Evolutionary conservation across 495 filamentous ascomycete genomes (phyloP).

Genomic region (Melanomma pulvis-pyrius): DNA sequence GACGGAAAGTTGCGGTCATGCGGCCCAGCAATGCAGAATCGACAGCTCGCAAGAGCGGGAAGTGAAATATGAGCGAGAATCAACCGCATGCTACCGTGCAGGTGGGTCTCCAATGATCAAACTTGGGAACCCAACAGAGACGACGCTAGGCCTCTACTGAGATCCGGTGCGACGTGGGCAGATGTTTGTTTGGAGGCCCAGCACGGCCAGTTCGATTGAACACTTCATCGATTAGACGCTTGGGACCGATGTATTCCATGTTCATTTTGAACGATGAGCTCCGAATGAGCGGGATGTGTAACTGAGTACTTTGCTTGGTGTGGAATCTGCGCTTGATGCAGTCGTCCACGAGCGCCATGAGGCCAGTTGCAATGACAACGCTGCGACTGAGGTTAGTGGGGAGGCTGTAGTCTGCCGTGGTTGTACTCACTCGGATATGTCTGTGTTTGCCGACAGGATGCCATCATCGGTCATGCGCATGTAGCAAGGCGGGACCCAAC

Average conservation of each 20-base stretch:
- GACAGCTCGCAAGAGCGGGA: slow-evolving; percentile 18
- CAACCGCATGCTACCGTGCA: slow-evolving; percentile 11
- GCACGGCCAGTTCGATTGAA: slow-evolving; percentile 58
- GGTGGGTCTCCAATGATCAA: slow-evolving; percentile 11
- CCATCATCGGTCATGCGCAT: slow-evolving; percentile 81
- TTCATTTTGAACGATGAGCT: slow-evolving; percentile 62
- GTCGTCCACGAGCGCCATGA: slow-evolving; percentile 90
- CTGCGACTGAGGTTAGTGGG: slow-evolving; percentile 51
- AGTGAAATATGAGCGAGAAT: slow-evolving; percentile 35
- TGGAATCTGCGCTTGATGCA: slow-evolving; percentile 83
- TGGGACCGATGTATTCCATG: slow-evolving; percentile 70
- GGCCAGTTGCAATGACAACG: slow-evolving; percentile 84
- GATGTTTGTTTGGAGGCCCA: slow-evolving; percentile 22
- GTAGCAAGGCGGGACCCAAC: slow-evolving; percentile 87
- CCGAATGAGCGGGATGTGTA: slow-evolving; percentile 57
- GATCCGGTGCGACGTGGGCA: slow-evolving; percentile 16
- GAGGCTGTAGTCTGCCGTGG: slow-evolving; percentile 7
- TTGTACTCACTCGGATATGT: slow-evolving; percentile 87
- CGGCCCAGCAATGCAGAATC: slow-evolving; percentile 10
- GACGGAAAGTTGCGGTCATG: slow-evolving; percentile 2
- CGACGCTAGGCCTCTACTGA: slow-evolving; percentile 1
- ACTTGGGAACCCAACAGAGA: not conserved
- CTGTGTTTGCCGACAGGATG: slow-evolving; percentile 67
- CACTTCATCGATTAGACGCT: slow-evolving; percentile 75
- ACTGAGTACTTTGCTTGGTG: slow-evolving; percentile 60